Conservation (phyloP, 768 basidiomycete species). For the Obba rivulosa region DNA sequence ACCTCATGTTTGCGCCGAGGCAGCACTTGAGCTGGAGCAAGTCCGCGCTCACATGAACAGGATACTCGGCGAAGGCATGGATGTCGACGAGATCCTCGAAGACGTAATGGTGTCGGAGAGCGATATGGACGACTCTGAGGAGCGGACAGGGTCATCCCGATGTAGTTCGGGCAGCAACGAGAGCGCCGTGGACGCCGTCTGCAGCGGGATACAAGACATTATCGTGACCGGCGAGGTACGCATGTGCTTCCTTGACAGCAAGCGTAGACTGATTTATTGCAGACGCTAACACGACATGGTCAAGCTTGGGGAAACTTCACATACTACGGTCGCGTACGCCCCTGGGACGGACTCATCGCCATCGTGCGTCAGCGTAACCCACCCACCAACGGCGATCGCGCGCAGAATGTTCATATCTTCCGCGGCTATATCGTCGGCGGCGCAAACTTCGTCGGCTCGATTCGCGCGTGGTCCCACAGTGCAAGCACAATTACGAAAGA, state of each 20-base stretch:
- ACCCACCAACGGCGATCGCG: background rate
- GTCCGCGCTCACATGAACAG: background rate
- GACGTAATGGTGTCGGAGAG: conserved; percentile 16
- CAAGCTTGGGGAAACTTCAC: conserved; percentile 30
- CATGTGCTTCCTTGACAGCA: background rate
- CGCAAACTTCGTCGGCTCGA: conserved; percentile 65
- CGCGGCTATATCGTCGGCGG: conserved; percentile 68
- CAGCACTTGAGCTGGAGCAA: background rate
- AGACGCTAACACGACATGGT: conserved; percentile 44
- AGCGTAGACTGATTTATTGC: background rate
- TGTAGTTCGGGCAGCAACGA: background rate
- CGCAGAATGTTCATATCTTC: conserved; percentile 35
- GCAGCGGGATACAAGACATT: conserved; percentile 55
- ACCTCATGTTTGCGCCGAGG: conserved; percentile 8
- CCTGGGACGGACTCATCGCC: conserved; percentile 33
- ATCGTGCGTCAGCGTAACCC: conserved; percentile 22
- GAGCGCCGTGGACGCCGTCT: conserved; percentile 20
- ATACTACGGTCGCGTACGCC: conserved; percentile 32
- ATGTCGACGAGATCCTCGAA: conserved; percentile 15
- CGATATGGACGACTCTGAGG: conserved; percentile 1
- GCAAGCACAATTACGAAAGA: conserved; percentile 52
- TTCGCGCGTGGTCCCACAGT: conserved; percentile 46
- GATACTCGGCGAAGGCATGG: background rate
- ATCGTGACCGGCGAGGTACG: conserved; percentile 56
- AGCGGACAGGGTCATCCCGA: too few species aligned